phyloP scores from a whole-genome alignment of 2,329 filamentous ascomycete genomes.

The Alternaria sp. region DNA sequence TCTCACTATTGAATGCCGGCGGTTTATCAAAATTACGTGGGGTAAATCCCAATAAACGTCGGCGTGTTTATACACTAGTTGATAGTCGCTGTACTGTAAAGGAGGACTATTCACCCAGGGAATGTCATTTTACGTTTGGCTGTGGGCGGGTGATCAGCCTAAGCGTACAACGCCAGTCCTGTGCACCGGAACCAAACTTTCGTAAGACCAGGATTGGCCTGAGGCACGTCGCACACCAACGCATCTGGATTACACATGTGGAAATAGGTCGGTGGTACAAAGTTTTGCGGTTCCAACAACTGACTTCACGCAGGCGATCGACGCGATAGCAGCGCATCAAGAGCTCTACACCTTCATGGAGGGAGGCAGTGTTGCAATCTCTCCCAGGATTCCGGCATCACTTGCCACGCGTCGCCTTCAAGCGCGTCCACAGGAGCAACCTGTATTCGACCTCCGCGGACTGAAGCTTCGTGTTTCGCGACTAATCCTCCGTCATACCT shows the following conservation, averaged over 20 bases:
- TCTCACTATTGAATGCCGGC: background rate
- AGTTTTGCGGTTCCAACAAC: background rate
- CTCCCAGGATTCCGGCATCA: background rate
- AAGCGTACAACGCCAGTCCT: conserved; percentile 1
- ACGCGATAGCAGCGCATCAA: background rate
- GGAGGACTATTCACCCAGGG: background rate
- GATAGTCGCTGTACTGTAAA: background rate
- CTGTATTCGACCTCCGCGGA: background rate
- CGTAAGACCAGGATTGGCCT: background rate
- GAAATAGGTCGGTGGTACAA: background rate
- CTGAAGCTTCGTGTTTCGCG: background rate
- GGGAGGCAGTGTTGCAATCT: background rate
- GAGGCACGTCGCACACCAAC: background rate
- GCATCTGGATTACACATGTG: background rate
- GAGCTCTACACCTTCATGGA: background rate
- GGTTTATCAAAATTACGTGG: background rate
- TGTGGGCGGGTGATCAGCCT: background rate
- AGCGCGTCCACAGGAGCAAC: background rate
- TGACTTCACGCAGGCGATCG: background rate
- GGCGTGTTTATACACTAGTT: background rate
- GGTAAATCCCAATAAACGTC: background rate
- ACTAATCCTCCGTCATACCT: background rate
- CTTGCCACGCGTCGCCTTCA: background rate
- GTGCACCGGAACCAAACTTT: background rate
- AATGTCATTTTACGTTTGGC: background rate